Percentiles rank a stretch among this genome's conserved stretches.
Conservation (phyloP, 495 filamentous ascomycete species). For the Talaromyces proteolyticus region DNA sequence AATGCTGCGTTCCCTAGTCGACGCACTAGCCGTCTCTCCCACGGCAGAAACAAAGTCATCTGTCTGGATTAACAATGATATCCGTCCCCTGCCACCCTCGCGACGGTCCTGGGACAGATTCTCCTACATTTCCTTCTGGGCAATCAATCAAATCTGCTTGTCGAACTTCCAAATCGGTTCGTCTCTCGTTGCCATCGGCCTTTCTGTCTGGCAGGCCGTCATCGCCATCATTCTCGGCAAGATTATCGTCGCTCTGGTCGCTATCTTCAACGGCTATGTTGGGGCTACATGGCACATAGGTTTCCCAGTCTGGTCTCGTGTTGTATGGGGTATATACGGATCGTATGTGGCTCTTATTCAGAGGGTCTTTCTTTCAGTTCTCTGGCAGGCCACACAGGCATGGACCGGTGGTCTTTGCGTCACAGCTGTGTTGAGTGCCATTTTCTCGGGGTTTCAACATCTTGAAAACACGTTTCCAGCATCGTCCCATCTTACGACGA, state of each 20-base stretch:
- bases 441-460: slow-evolving; percentile 21
- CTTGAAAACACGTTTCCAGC: slow-evolving; percentile 24
- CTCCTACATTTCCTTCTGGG: slow-evolving; percentile 24
- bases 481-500: slow-evolving; percentile 17
- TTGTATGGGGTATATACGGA: slow-evolving; percentile 8
- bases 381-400: slow-evolving; percentile 11
- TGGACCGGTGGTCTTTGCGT: slow-evolving; percentile 20
- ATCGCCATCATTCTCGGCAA: slow-evolving; percentile 15
- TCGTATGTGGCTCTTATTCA: slow-evolving; percentile 8
- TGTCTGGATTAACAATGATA: slow-evolving; percentile 18
- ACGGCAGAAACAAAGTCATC: background rate
- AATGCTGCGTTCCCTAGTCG: background rate
- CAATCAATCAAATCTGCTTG: slow-evolving; percentile 13
- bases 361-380: slow-evolving; percentile 4
- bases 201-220: slow-evolving; percentile 13
- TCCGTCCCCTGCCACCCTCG: slow-evolving; percentile 24
- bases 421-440: slow-evolving; percentile 18
- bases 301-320: slow-evolving; percentile 15
- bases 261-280: slow-evolving; percentile 7
- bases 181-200: slow-evolving; percentile 11
- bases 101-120: slow-evolving; percentile 25
- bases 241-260: slow-evolving; percentile 6
- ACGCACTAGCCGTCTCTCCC: background rate
- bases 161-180: slow-evolving; percentile 15
- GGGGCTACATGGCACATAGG: slow-evolving; percentile 15